Conservation (phyloP, 805 yeast genomes). For the Tetrapisispora nanseiensis region DNA sequence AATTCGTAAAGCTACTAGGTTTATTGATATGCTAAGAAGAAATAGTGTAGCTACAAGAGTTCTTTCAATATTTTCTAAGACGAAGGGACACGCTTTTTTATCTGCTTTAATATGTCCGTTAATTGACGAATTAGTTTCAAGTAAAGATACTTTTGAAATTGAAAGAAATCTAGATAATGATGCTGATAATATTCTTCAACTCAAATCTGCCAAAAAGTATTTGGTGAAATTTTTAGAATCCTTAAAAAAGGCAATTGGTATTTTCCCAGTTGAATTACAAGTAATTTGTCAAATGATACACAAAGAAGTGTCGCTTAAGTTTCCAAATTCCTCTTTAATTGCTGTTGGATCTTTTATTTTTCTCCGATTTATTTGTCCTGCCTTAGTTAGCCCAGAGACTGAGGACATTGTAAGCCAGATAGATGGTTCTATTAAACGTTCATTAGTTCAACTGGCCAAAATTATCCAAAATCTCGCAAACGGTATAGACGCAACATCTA, state of each 20-base stretch:
- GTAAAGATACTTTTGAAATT: constrained; percentile 51
- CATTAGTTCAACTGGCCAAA: constrained; percentile 70
- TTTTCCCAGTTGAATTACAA: constrained; percentile 63
- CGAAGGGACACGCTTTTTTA: constrained; percentile 55
- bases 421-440: constrained; percentile 41
- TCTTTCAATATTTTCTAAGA: constrained; percentile 58
- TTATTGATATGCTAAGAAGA: constrained; percentile 67
- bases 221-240: constrained; percentile 49
- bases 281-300: constrained; percentile 60
- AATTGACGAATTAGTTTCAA: constrained; percentile 41
- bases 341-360: constrained; percentile 86
- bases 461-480: constrained; percentile 82
- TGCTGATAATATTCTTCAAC: constrained; percentile 32
- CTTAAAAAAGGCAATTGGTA: constrained; percentile 43
- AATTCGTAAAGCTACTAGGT: constrained; percentile 46
- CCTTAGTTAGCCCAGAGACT: constrained; percentile 75
- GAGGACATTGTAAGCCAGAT: constrained; percentile 34
- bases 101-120: constrained; percentile 44
- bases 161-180: constrained; percentile 39
- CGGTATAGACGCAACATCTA: constrained; percentile 56
- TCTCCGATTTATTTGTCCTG: constrained; percentile 75
- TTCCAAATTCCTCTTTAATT: constrained; percentile 54
- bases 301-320: constrained; percentile 45
- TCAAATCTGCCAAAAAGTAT: constrained; percentile 44
- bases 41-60: constrained; percentile 77